Evolutionary conservation across 2,329 filamentous ascomycete species (phyloP).

Genomic region (Thelonectria blattea): DNA sequence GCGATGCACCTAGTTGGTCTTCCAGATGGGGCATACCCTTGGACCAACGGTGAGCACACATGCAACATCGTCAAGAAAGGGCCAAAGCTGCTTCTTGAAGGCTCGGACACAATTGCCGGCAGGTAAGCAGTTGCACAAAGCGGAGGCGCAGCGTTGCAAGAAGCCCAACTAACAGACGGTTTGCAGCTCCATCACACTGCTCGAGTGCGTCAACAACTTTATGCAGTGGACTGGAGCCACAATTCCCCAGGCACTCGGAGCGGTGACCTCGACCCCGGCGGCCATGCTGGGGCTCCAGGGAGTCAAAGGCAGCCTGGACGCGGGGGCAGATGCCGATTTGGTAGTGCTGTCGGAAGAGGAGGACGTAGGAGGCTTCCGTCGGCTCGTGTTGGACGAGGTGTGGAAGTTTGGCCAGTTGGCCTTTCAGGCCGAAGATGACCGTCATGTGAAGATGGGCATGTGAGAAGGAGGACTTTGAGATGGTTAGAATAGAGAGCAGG

Average conservation of each 20-base stretch:
- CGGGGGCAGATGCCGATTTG: constrained; percentile 72
- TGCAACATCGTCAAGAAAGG: constrained; percentile 73
- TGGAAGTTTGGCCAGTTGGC: constrained; percentile 77
- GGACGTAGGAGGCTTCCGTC: constrained; percentile 50
- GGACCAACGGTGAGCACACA: constrained; percentile 74
- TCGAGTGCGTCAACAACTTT: constrained; percentile 85
- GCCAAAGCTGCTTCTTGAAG: constrained; percentile 74
- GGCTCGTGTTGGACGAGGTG: constrained; percentile 73
- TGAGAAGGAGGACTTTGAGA: not conserved
- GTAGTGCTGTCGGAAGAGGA: constrained; percentile 68
- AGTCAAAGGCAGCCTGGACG: constrained; percentile 69
- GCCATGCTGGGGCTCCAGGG: constrained; percentile 73
- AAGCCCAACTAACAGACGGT: constrained; percentile 7
- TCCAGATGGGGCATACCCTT: constrained; percentile 82
- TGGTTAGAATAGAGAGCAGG: not conserved
- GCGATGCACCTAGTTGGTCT: constrained; percentile 88
- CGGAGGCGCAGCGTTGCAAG: not conserved
- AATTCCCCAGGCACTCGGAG: constrained; percentile 71
- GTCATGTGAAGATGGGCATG: constrained; percentile 25
- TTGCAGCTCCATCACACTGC: constrained; percentile 69
- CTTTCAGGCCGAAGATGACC: constrained; percentile 30
- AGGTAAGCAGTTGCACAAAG: constrained; percentile 56
- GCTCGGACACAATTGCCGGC: constrained; percentile 79
- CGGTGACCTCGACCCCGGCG: constrained; percentile 79
- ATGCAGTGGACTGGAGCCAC: constrained; percentile 73